These are phyloP conservation scores for Plantago ovata DNA, from an alignment of 257 asterid genomes.

Conservation along the genomic window DNA sequence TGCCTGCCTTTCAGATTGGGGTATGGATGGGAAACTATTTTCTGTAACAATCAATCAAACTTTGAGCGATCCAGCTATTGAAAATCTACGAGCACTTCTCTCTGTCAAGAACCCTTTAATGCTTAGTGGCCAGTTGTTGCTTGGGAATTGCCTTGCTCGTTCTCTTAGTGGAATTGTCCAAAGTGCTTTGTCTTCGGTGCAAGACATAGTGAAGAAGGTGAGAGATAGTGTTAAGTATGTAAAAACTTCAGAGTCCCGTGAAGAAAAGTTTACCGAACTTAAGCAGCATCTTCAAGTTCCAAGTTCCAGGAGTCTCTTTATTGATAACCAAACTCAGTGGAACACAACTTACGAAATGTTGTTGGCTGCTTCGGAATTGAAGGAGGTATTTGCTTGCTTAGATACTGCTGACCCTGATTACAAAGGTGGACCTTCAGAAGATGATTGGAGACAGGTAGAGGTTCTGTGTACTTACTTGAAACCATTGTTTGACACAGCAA, in stretches of 20 bases:
- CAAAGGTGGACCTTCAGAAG: constrained; percentile 52
- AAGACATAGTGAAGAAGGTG: constrained; percentile 61
- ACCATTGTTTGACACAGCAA: constrained; percentile 76
- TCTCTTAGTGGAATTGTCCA: constrained; percentile 63
- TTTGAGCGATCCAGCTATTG: constrained; percentile 47
- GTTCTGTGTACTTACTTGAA: constrained; percentile 56
- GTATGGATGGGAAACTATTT: constrained; percentile 75
- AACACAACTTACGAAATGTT: constrained; percentile 92
- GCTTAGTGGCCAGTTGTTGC: constrained; percentile 79
- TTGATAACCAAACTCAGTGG: constrained; percentile 83
- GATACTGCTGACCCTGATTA: constrained; percentile 76
- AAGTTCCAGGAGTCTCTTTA: constrained; percentile 56
- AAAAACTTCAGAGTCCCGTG: constrained; percentile 74
- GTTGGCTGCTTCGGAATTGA: constrained; percentile 70
- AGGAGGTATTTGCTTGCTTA: constrained; percentile 84
- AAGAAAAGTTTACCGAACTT: constrained; percentile 78
- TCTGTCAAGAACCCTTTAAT: constrained; percentile 79
- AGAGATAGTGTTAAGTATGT: constrained; percentile 87
- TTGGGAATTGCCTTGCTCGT: constrained; percentile 77
- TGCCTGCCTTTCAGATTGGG: constrained; percentile 89
- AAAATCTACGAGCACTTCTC: constrained; percentile 71
- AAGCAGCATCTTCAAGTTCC: constrained; percentile 92
- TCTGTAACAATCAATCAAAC: constrained; percentile 74
- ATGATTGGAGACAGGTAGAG: constrained; percentile 83
- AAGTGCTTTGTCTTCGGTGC: constrained; percentile 47